A percentile compares a stretch with the other conserved stretches of the same genome.
phyloP scores from a whole-genome alignment of 768 basidiomycete species.

The Tylopilus subfusipes region DNA sequence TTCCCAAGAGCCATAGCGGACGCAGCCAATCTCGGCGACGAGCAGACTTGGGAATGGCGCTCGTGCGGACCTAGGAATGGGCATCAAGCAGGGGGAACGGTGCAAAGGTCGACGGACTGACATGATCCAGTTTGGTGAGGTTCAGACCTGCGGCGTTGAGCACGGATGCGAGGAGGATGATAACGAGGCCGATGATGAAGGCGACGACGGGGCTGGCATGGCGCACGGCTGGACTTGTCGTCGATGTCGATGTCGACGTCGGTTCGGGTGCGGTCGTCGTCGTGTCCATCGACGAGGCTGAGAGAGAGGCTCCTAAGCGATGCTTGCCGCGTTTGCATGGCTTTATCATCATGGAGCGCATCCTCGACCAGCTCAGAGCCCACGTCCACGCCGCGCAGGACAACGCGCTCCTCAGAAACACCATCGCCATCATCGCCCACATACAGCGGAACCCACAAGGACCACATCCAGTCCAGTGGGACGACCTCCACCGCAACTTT shows the following conservation, averaged over 20 bases:
- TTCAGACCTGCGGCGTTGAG: conserved; percentile 92
- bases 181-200: conserved; percentile 83
- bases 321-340: background rate
- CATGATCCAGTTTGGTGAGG: conserved; percentile 91
- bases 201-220: conserved; percentile 57
- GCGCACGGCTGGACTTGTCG: conserved; percentile 28
- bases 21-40: conserved; percentile 76
- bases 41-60: conserved; percentile 68
- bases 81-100: background rate
- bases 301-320: conserved; percentile 19
- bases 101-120: conserved; percentile 35
- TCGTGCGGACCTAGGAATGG: conserved; percentile 62
- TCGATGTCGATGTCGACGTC: conserved; percentile 14
- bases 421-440: conserved; percentile 16
- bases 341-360: conserved; percentile 23
- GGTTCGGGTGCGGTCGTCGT: conserved; percentile 17
- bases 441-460: conserved; percentile 23
- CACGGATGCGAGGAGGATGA: conserved; percentile 80
- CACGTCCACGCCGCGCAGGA: conserved; percentile 6
- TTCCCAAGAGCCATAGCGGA: conserved; percentile 87
- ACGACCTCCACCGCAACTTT: conserved; percentile 19
- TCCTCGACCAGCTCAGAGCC: conserved; percentile 25
- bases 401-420: conserved; percentile 20
- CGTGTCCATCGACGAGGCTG: conserved; percentile 19
- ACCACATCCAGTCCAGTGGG: conserved; percentile 23